Conservation (phyloP, 164 flowering plant species). For the Berberis thunbergii region DNA sequence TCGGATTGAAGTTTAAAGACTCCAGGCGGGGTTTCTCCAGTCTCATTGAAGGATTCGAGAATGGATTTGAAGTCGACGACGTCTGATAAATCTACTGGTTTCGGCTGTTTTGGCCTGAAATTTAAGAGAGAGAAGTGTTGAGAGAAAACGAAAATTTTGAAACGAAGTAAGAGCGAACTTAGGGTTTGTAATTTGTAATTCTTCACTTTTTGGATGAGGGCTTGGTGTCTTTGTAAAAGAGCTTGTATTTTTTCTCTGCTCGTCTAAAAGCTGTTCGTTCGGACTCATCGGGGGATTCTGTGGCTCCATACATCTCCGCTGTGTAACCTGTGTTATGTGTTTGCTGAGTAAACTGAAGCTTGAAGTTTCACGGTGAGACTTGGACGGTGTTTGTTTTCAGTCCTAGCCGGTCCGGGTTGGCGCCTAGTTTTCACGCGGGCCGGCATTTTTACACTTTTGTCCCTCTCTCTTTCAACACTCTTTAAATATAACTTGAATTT, state of each 20-base stretch:
- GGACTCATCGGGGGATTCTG: background rate
- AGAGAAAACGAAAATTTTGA: background rate
- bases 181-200: background rate
- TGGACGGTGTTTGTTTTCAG: too few species aligned
- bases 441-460: too few species aligned
- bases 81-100: conserved; percentile 62
- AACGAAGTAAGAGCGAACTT: background rate
- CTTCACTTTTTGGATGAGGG: conserved; percentile 35
- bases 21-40: conserved; percentile 42
- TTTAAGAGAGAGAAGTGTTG: background rate
- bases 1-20: conserved; percentile 23
- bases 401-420: too few species aligned
- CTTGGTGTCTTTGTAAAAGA: conserved; percentile 45
- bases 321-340: background rate
- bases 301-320: background rate
- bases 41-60: conserved; percentile 12
- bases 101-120: conserved; percentile 41
- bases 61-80: conserved; percentile 69
- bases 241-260: conserved; percentile 96
- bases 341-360: too few species aligned
- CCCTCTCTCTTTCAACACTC: too few species aligned
- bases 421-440: too few species aligned
- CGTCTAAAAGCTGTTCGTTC: conserved; percentile 76
- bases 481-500: too few species aligned
- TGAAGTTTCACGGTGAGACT: too few species aligned